Conservation (phyloP, 495 filamentous ascomycete species). For the Podospora tetraspora region DNA sequence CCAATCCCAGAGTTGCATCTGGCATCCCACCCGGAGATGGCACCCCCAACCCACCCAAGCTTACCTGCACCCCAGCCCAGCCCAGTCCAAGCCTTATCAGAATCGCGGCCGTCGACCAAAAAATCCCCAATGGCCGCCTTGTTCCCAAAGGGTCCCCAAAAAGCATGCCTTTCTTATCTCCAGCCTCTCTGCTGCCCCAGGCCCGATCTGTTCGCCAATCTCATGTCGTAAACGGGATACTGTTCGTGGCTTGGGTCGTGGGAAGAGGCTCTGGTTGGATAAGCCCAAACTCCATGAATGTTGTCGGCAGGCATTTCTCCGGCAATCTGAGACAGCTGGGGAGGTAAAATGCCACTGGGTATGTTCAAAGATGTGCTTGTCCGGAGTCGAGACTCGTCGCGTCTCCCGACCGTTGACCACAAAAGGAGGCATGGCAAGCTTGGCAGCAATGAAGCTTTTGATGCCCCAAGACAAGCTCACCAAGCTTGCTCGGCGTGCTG, state of each 20-base stretch:
- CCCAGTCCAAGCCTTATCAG: conserved; percentile 2
- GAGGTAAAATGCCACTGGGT: too few relatives aligned
- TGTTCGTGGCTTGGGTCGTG: background rate
- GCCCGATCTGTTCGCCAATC: conserved; percentile 15
- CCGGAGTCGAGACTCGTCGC: too few relatives aligned
- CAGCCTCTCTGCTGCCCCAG: conserved; percentile 4
- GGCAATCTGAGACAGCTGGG: background rate
- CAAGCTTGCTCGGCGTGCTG: background rate
- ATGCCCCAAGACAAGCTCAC: background rate
- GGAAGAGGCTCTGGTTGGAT: conserved; percentile 4
- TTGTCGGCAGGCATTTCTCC: background rate
- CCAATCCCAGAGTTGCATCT: background rate
- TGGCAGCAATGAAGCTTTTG: background rate
- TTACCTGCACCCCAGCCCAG: conserved; percentile 7
- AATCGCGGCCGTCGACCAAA: background rate
- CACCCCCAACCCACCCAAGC: conserved; percentile 20
- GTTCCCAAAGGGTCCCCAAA: background rate
- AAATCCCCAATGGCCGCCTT: conserved; percentile 2
- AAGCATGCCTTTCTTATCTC: conserved; percentile 6
- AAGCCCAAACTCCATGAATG: background rate
- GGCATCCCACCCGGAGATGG: conserved; percentile 16
- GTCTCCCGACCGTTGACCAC: background rate
- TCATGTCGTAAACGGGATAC: conserved; percentile 14
- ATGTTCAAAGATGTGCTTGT: too few relatives aligned
- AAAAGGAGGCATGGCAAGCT: background rate